These are phyloP conservation scores for Yamadazyma friedrichii DNA, from an alignment of 1,139 yeast genomes.

Conservation along the genomic window DNA sequence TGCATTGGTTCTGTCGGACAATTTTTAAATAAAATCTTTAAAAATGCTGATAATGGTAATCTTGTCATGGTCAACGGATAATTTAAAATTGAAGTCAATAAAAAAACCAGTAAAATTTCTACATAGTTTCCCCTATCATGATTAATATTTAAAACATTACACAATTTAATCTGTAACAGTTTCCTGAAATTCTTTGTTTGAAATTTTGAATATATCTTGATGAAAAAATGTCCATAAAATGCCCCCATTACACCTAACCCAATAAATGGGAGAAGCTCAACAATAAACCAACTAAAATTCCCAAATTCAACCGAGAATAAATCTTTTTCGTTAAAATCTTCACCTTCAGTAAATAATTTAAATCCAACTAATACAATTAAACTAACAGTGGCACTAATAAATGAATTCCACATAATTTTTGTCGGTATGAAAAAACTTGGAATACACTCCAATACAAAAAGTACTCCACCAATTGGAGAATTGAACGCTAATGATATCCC, in stretches of 20 bases:
- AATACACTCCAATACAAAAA: conserved; percentile 77
- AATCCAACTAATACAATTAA: conserved; percentile 61
- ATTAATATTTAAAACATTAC: conserved; percentile 16
- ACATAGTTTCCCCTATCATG: conserved; percentile 25
- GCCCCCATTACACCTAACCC: conserved; percentile 72
- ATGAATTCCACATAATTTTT: conserved; percentile 76
- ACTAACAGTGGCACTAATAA: conserved; percentile 73
- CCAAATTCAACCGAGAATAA: conserved; percentile 63
- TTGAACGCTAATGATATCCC: conserved; percentile 94
- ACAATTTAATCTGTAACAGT: conserved; percentile 19
- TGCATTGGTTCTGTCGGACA: conserved; percentile 35
- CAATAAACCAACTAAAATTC: conserved; percentile 68
- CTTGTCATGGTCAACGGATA: conserved; percentile 57
- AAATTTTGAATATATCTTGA: conserved; percentile 42
- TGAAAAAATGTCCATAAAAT: conserved; percentile 56
- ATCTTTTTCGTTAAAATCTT: conserved; percentile 53
- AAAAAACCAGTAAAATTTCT: conserved; percentile 51
- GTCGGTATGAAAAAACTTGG: conserved; percentile 63
- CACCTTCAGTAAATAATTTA: conserved; percentile 56
- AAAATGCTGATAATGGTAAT: conserved; percentile 54
- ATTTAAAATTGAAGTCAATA: conserved; percentile 51
- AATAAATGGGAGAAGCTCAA: conserved; percentile 70
- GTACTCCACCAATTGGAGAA: conserved; percentile 92
- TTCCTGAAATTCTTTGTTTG: conserved; percentile 20
- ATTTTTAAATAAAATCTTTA: conserved; percentile 62